Base-by-base conservation (phyloP, 345 rosid species). In the Eucalyptus guilfoylei region DNA sequence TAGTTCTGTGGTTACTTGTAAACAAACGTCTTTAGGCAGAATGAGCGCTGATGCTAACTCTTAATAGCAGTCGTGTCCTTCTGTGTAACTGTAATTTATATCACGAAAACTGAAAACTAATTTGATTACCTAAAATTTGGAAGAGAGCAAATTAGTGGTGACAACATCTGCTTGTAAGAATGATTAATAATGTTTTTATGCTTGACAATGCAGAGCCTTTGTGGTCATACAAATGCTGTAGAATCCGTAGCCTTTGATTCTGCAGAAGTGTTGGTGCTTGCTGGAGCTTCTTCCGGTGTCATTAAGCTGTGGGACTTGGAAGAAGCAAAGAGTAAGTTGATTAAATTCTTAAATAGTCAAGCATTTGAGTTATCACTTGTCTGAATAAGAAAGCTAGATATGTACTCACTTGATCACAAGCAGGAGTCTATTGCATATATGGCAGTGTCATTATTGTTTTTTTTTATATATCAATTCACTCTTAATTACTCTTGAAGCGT, bases 231-330 rank as follows among this genome's bases (percentile, higher is more conserved):
- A 62, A 94, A 93, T 94, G 91, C 96, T 37, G 94, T 96, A 90
- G 95, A 95, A 87, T 93, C 95, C 16, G 93, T 95, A 40, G 94
- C 93, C 80, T 96, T 96, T 93, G 91, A 96, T 93, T 88, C 95
- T 30, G 91, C 93, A 3, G 98, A 96, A 91, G 94, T 94, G 42
- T 91, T 95, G 91, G 96, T 95, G 91, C 94, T 95, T 88, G 96
- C 91, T 23, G 98, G 98, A 90, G 94, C 96, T 93, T 94, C 98
- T n/a, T 64, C 95, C 4, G 98, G 98, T 69, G 93, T 90, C 54
- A 91, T 96, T 89, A 96, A 96, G 93, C 92, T 96, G 72, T 96
- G 98, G 98, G 98, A 96, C 93, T 90, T 96, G 87, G 98, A 96
- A 92, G 98, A 94, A 90, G 93, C 95, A 89, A 96, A 96, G 93